Evolutionary conservation across 148 eudicot species (phyloP).

Genomic region (Heliamphora exappendiculata): DNA sequence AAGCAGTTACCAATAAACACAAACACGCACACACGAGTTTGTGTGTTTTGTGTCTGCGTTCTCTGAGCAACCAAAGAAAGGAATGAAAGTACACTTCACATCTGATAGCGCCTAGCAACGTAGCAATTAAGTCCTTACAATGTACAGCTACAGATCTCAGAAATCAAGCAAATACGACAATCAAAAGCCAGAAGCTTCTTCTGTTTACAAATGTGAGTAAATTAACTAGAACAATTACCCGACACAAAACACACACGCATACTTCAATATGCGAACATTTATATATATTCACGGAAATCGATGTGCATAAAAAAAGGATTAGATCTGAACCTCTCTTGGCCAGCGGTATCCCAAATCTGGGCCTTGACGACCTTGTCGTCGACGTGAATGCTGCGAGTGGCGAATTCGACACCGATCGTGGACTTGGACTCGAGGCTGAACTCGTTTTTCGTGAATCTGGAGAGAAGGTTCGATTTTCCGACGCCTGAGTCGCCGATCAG

Average conservation of each 20-base stretch:
- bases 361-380: slow-evolving; percentile 66
- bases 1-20: not conserved
- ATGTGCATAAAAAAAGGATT: not conserved
- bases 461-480: slow-evolving; percentile 49
- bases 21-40: no score
- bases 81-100: not conserved
- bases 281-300: not conserved
- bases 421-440: slow-evolving; percentile 64
- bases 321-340: slow-evolving; percentile 47
- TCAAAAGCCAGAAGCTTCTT: not conserved
- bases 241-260: not conserved
- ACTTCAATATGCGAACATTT: not conserved
- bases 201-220: not conserved
- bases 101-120: not conserved
- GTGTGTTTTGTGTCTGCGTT: no score
- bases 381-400: slow-evolving; percentile 54
- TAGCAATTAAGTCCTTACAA: not conserved
- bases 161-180: not conserved
- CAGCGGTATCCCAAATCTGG: slow-evolving; percentile 75
- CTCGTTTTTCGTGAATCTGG: slow-evolving; percentile 58
- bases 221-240: not conserved
- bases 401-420: slow-evolving; percentile 66
- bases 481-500: slow-evolving; percentile 62
- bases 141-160: not conserved
- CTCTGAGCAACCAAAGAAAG: not conserved